Evolutionary conservation across 768 basidiomycete species (phyloP), one percentile per base, ranked within the genome.

Genomic region (Pisolithus albus): DNA sequence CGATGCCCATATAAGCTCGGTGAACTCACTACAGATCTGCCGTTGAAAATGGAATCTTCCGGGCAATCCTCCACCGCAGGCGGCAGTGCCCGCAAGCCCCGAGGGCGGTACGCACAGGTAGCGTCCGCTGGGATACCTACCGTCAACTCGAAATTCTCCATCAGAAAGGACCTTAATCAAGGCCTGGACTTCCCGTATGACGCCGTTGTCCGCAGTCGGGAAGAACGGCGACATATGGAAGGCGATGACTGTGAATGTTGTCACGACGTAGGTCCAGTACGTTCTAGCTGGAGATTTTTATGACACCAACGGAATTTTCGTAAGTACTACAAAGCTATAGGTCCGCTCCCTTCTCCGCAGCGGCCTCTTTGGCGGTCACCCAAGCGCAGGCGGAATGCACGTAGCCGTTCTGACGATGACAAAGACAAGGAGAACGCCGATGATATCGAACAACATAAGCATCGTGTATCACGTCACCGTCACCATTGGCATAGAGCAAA

Each of bases 201-300:
- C 41, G 82, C 84, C 46, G 88, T 91, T 15, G 85, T 90, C 11
- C 74, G 92, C 24, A 74, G 72, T 38, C 84, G 76, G 59, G 77
- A 78, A 16, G 78, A 80, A 32, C 73, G 93, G 30, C 75, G 74
- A 57, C 70, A 72, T 47, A 75, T 95, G 75, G 75, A 86, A 46
- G 92, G 78, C 4, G 81, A 76, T 2, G 88, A 91, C 55, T 95
- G 91, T 63, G 87, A 88, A 56, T 85, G 83, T 53, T 95, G 92
- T 64, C 79, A 73, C 38, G 84, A 83, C 46, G 92, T 90, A 60
- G 52, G 79, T 68, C 15, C 24, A 7, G 16, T 5, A 30, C 15
- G 6, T 45, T 9, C 28, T 6, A 16, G n/a, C 16, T 3, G 40
- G 38, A 19, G 34, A 40, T 32, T 19, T 40, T 26, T 6, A 11